These are phyloP conservation scores for Suillus subalutaceus DNA, from an alignment of 768 basidiomycete species.

Conservation along the genomic window DNA sequence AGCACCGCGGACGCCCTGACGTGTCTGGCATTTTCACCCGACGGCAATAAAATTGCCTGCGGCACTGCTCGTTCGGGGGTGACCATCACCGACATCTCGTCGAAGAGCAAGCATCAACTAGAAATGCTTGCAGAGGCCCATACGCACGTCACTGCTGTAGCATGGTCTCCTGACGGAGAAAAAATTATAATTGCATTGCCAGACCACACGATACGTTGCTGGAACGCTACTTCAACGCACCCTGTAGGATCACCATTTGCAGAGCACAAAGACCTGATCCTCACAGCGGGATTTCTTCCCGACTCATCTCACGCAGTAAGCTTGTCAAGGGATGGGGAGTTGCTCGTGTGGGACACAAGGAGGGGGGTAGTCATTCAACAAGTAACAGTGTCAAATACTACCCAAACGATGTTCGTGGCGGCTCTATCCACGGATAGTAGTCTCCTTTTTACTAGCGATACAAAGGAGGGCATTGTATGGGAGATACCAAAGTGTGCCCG, in stretches of 20 bases:
- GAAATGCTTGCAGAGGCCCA: not conserved
- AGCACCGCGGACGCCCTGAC: not conserved
- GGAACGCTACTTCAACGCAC: constrained; percentile 24
- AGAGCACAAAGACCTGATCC: constrained; percentile 18
- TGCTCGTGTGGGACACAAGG: not conserved
- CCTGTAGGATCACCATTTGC: constrained; percentile 27
- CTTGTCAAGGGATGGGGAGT: not conserved
- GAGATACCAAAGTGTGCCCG: not conserved
- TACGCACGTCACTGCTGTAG: constrained; percentile 16
- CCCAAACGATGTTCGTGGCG: not conserved
- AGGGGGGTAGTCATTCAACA: not conserved
- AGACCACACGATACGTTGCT: constrained; percentile 32
- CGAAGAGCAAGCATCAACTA: not conserved
- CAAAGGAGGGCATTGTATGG: not conserved
- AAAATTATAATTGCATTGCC: constrained; percentile 31
- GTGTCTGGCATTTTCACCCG: not conserved
- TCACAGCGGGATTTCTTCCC: not conserved
- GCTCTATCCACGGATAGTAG: not conserved
- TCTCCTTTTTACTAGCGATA: not conserved
- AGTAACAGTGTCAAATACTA: not conserved
- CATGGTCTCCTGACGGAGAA: constrained; percentile 31
- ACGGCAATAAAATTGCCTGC: not conserved
- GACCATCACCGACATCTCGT: not conserved
- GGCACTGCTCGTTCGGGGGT: constrained; percentile 8
- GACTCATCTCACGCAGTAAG: constrained; percentile 1